phyloP scores from a whole-genome alignment of 2,329 filamentous ascomycete species.

The Xylariomycetidae sp. region DNA sequence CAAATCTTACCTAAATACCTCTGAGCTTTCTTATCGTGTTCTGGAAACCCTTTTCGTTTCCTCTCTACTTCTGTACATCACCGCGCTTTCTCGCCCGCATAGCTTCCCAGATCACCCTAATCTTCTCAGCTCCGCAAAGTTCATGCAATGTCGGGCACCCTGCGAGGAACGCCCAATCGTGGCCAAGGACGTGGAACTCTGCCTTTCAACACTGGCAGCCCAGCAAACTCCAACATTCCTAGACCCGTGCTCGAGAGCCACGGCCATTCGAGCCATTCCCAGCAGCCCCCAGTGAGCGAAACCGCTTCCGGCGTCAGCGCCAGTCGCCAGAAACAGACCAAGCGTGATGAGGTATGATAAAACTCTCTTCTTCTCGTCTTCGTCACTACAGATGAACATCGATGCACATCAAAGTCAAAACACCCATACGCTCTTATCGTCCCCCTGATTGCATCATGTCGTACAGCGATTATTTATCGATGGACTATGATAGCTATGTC shows the following conservation, averaged over 20 bases:
- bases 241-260: conserved; percentile 64
- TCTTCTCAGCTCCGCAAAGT: conserved; percentile 17
- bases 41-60: not conserved
- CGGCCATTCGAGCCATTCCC: conserved; percentile 25
- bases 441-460: conserved; percentile 1
- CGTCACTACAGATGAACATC: no score
- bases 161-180: conserved; percentile 66
- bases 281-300: conserved; percentile 49
- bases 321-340: conserved; percentile 92
- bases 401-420: no score
- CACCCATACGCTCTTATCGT: no score
- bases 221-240: conserved; percentile 62
- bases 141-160: conserved; percentile 53
- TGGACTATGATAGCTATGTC: conserved; percentile 11
- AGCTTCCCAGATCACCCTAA: conserved; percentile 9
- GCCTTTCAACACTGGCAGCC: conserved; percentile 56
- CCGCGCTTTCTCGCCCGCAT: not conserved
- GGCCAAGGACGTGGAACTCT: conserved; percentile 50
- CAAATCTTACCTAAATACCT: no score
- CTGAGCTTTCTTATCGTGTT: not conserved
- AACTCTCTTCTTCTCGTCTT: no score
- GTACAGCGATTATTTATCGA: conserved; percentile 6
- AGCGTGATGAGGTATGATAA: conserved; percentile 87
- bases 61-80: not conserved
- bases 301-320: conserved; percentile 70